Evolutionary conservation across 306 rosid genomes (phyloP), one percentile per base, ranked within the genome.

Genomic region (Quercus glauca): DNA sequence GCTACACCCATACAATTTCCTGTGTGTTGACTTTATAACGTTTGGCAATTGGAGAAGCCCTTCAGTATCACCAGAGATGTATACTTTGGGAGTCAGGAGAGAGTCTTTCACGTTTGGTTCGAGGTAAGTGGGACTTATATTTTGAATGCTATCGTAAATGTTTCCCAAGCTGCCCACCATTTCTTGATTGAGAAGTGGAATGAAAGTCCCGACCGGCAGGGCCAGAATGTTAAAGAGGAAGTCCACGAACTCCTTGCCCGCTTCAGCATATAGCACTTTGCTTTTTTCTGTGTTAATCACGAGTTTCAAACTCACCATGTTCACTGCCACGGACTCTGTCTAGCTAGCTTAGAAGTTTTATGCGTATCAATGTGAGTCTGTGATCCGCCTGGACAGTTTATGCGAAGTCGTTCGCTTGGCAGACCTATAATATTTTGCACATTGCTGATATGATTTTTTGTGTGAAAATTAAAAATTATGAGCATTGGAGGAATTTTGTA

Each of bases 191-290:
- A 90, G 79, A 3, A 89, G 88, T 41, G 43, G 78, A 0, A 71
- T 41, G 0, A 87, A 77, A 0, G 85, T 71, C 0, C 89, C 82
- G 0, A 90, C 5, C 0, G 93, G 97, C 41, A 92, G 37, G 0
- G 88, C 9, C 0, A 87, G 75, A 3, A 88, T 21, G 17, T 45
- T 73, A 13, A 90, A 79, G 3, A 92, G 85, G 35, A 92, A 87
- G 57, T 86, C 91, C 8, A 81, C 10, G 1, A 89, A 86, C 1
- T 63, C 61, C 21, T 91, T 91, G 0, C 88, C 83, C 0, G 91
- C 87, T 80, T 91, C 92, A 0, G 87, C 97, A 5, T 75, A 89
- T 0, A 88, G 64, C 8, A 89, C 81, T 74, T 56, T 86, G 0
- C 85, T 6, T 0, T 60, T 14, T 8, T 78, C 85, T 3, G 71